phyloP scores from a whole-genome alignment of 257 asterid species.

The Linaria vulgaris region DNA sequence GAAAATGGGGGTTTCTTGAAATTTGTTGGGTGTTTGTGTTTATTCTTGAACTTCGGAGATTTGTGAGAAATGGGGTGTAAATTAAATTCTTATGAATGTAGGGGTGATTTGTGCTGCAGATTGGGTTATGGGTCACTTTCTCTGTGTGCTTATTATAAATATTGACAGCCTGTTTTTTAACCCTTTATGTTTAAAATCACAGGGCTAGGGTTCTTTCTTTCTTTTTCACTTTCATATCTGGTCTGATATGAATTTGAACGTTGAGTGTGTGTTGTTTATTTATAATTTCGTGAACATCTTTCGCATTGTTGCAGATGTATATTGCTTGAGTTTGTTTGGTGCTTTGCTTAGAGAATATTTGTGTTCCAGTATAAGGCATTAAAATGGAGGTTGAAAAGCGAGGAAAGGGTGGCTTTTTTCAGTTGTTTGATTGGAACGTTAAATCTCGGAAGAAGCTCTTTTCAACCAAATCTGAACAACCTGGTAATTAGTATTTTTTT shows the following conservation, averaged over 20 bases:
- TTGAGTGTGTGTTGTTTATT: constrained; percentile 15
- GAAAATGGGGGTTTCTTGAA: constrained; percentile 28
- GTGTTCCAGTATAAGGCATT: constrained; percentile 20
- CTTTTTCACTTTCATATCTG: too few relatives aligned
- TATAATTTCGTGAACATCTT: constrained; percentile 13
- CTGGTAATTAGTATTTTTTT: constrained; percentile 50
- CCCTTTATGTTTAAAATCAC: constrained; percentile 8
- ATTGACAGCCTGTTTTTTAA: neutral
- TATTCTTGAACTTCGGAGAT: constrained; percentile 30
- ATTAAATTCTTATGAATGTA: constrained; percentile 31
- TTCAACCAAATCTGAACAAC: constrained; percentile 65
- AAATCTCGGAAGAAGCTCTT: constrained; percentile 94
- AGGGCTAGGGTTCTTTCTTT: constrained; percentile 27
- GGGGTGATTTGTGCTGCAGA: constrained; percentile 1
- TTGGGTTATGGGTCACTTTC: constrained; percentile 3
- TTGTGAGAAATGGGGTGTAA: constrained; percentile 26
- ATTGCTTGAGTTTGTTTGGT: constrained; percentile 31
- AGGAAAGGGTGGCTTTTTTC: constrained; percentile 86
- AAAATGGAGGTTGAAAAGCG: constrained; percentile 90
- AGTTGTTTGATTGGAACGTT: constrained; percentile 93
- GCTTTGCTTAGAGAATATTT: constrained; percentile 11
- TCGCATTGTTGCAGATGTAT: constrained; percentile 38
- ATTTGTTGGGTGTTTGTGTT: neutral
- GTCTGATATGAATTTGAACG: too few relatives aligned
- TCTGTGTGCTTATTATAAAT: neutral